Percentiles rank a stretch among this genome's conserved stretches.
phyloP scores from a whole-genome alignment of 352 stramenopile genomes.

The Pythium dissotocum region DNA sequence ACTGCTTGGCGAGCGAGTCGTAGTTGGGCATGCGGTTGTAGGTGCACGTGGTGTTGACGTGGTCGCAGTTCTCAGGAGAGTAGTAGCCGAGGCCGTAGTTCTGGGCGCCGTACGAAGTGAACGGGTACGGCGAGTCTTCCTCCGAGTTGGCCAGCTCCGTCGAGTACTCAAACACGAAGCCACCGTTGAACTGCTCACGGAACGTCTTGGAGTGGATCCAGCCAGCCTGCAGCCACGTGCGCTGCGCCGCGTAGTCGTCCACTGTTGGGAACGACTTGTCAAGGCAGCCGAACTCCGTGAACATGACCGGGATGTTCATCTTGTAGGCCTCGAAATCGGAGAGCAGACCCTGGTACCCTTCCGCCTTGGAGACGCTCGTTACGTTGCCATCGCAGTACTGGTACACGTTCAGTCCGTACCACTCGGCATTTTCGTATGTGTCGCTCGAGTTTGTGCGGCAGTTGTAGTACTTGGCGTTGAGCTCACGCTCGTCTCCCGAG shows the following conservation, averaged over 20 bases:
- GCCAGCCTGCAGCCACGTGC: constrained; percentile 57
- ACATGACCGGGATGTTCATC: constrained; percentile 73
- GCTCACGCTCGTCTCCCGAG: constrained; percentile 45
- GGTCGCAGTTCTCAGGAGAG: constrained; percentile 67
- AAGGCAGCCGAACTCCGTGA: constrained; percentile 85
- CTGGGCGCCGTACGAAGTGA: constrained; percentile 66
- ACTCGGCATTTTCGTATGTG: constrained; percentile 76
- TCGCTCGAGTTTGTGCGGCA: constrained; percentile 73
- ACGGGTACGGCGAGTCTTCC: constrained; percentile 56
- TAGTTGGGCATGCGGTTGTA: constrained; percentile 84
- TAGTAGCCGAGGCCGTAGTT: constrained; percentile 91
- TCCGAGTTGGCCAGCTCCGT: constrained; percentile 76
- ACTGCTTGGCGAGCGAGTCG: constrained; percentile 57
- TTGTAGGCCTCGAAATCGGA: constrained; percentile 58
- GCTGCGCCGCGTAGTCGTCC: constrained; percentile 60
- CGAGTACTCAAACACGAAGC: constrained; percentile 84
- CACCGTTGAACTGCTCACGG: constrained; percentile 57
- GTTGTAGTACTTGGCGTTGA: constrained; percentile 86
- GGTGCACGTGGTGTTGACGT: constrained; percentile 47
- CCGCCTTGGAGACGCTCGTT: constrained; percentile 36
- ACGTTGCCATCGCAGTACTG: constrained; percentile 63
- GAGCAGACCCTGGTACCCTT: constrained; percentile 62
- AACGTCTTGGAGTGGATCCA: constrained; percentile 57
- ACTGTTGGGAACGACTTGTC: constrained; percentile 59
- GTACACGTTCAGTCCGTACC: constrained; percentile 89